Evolutionary conservation across 805 yeast genomes (phyloP).

Genomic region (Hanseniaspora vineae): DNA sequence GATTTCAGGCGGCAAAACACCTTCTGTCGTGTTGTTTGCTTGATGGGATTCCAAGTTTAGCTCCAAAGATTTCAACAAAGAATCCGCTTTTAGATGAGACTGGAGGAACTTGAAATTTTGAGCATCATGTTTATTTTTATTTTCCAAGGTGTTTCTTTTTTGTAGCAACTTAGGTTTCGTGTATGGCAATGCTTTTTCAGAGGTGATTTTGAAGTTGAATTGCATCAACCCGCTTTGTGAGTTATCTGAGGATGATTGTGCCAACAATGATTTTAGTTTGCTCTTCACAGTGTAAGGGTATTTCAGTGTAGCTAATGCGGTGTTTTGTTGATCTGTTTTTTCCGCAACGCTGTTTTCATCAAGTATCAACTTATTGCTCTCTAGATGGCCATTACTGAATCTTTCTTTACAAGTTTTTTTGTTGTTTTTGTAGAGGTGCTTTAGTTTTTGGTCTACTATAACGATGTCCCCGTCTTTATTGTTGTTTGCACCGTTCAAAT

Average conservation of each 20-base stretch:
- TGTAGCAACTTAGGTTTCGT: slow-evolving; percentile 25
- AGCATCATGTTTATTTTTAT: slow-evolving; percentile 23
- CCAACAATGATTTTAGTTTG: not conserved
- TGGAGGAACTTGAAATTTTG: slow-evolving; percentile 23
- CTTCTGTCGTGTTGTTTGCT: slow-evolving; percentile 17
- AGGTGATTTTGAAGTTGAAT: not conserved
- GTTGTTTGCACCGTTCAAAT: too few species aligned
- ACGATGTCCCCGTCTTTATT: too few species aligned
- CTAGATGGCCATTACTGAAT: too few species aligned
- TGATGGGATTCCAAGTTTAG: slow-evolving; percentile 22
- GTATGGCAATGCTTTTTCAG: slow-evolving; percentile 15
- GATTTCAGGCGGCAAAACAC: slow-evolving; percentile 21
- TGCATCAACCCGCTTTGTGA: not conserved
- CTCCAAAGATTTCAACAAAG: slow-evolving; percentile 15
- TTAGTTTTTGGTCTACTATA: too few species aligned
- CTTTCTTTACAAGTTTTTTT: too few species aligned
- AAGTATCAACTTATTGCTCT: too few species aligned
- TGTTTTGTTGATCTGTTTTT: too few species aligned
- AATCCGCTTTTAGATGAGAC: slow-evolving; percentile 18
- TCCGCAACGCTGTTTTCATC: too few species aligned
- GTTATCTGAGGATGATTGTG: too few species aligned
- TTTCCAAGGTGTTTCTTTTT: slow-evolving; percentile 24
- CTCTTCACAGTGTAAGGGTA: slow-evolving; percentile 12
- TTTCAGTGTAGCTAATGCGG: slow-evolving; percentile 9
- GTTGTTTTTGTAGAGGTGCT: too few species aligned